phyloP scores from a whole-genome alignment of 768 basidiomycete species.

The Pleurotus tuoliensis region DNA sequence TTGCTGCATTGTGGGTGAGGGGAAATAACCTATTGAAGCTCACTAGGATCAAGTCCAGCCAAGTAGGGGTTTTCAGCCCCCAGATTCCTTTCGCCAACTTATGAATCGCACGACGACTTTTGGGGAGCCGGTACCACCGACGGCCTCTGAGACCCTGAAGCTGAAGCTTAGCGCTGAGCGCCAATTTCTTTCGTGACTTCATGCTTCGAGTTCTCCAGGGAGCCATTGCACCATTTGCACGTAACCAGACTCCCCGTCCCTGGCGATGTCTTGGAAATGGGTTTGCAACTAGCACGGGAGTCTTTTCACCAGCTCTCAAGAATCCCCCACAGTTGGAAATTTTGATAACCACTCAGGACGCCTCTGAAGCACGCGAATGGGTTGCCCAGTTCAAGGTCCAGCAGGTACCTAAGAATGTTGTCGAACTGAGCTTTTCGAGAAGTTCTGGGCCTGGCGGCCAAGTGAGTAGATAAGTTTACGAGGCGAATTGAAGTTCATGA shows the following conservation, averaged over 20 bases:
- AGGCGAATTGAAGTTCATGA: too few species aligned
- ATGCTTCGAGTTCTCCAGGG: too few species aligned
- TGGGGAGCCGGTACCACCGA: background rate
- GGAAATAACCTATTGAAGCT: background rate
- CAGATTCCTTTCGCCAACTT: too few species aligned
- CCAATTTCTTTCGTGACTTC: background rate
- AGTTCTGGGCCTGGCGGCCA: conserved; percentile 87
- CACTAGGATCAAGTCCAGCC: too few species aligned
- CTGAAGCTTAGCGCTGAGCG: background rate
- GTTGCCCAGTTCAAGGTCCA: conserved; percentile 40
- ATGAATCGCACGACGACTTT: too few species aligned
- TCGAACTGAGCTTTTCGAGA: conserved; percentile 66
- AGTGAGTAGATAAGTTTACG: conserved; percentile 33
- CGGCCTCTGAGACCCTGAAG: background rate
- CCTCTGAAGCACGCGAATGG: conserved; percentile 51
- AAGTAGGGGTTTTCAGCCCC: too few species aligned
- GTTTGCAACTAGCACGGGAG: too few species aligned
- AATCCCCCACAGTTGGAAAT: conserved; percentile 36
- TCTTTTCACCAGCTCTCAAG: conserved; percentile 21
- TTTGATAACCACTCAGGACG: conserved; percentile 37
- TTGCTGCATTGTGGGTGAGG: background rate
- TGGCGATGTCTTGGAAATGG: too few species aligned
- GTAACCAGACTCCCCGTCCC: too few species aligned
- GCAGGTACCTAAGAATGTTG: conserved; percentile 45
- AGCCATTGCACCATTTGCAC: too few species aligned